These are phyloP conservation scores for Ehretia macrophylla DNA, from an alignment of 257 asterid species.

Conservation along the genomic window DNA sequence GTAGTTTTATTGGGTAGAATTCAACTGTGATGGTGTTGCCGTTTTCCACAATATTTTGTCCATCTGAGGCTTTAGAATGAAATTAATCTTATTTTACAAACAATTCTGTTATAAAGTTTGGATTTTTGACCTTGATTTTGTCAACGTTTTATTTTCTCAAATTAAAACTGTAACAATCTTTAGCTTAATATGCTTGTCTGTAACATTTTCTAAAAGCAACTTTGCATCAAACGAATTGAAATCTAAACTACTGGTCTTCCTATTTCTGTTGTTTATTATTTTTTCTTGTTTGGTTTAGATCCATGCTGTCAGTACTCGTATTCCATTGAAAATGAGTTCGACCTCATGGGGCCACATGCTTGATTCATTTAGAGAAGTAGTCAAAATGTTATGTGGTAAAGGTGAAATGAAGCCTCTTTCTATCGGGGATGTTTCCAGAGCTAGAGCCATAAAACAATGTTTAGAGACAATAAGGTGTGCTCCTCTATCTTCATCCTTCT, in stretches of 20 bases:
- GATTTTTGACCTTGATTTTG: too few relatives aligned
- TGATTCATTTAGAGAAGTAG: slow-evolving; percentile 41
- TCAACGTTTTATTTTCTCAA: too few relatives aligned
- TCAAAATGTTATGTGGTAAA: slow-evolving; percentile 40
- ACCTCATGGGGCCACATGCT: slow-evolving; percentile 50
- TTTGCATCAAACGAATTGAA: too few relatives aligned
- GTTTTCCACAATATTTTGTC: too few relatives aligned
- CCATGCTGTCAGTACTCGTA: slow-evolving; percentile 37
- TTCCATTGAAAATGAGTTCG: slow-evolving; percentile 48
- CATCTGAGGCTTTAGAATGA: too few relatives aligned
- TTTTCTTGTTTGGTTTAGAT: slow-evolving; percentile 37
- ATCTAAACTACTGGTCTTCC: not conserved
- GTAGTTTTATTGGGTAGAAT: too few relatives aligned
- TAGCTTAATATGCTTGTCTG: too few relatives aligned
- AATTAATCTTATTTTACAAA: too few relatives aligned
- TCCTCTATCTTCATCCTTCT: not conserved
- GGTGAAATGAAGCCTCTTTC: slow-evolving; percentile 26
- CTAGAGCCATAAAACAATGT: slow-evolving; percentile 57
- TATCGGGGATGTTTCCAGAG: slow-evolving; percentile 30
- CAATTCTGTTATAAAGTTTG: too few relatives aligned
- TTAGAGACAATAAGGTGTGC: slow-evolving; percentile 56
- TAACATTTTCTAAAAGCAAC: too few relatives aligned
- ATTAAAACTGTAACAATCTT: too few relatives aligned
- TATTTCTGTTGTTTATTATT: not conserved
- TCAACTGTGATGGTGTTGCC: too few relatives aligned